Evolutionary conservation across 192 early-diverging fungal species (phyloP), one percentile per base, ranked within the genome.

Genomic region (Gaertneriomyces semiglobifer): DNA sequence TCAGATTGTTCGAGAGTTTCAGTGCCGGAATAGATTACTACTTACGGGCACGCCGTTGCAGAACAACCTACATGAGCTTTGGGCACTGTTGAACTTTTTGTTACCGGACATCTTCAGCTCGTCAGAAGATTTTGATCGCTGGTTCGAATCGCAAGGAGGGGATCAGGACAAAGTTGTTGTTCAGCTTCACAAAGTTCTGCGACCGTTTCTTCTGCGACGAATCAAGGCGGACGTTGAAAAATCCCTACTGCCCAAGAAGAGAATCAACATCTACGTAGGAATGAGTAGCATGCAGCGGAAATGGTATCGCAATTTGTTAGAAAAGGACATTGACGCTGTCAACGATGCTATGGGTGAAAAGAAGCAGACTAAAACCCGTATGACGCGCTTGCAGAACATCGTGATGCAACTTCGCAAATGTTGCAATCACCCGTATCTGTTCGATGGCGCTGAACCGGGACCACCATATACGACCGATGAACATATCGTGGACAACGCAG

Each of bases 41-140:
- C 88, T 98, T 14, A 96, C 95, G 0, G 95, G 95, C 63, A 98
- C 95, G 0, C 95, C 95, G 14, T 84, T 98, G 39, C 50, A 80
- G 71, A 99, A 99, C 84, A 95, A 97, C 60, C 80, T 98, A 9
- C 93, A 96, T 69, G 96, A 99, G 76, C 82, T 99, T n/a, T 99
- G 96, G 96, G 93, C 95, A 12, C 77, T 99, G 62, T 83, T 99
- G 7, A 97, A 99, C 75, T 99, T 99, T 70, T 73, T 99, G 72
- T 76, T 99, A 38, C 96, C 96, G 4, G 96, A 99, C 70, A 90
- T 99, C 25, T 97, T 99, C 81, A 89, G 88, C 64, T 92, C 90
- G 2, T 84, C 93, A 0, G 93, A 93, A 25, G 93, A 92, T 51
- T 99, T 99, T 76, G 92, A 96, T 70, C 79, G 88, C 45, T 99